phyloP scores from a whole-genome alignment of 1,284 basidiomycete genomes.

The Trichosporon sp. region DNA sequence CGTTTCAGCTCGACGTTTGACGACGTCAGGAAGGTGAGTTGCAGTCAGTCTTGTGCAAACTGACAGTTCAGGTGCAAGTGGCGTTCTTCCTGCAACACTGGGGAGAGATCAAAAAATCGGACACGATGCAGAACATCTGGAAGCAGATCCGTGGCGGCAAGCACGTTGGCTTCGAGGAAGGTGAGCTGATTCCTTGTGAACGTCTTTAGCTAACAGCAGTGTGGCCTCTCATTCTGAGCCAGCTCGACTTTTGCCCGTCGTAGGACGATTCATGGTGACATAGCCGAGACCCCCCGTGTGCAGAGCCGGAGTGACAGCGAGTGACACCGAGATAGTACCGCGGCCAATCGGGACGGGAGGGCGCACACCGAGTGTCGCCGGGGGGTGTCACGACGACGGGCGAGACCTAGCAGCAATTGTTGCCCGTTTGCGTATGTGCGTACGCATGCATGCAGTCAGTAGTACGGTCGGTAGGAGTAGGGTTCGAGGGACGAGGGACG shows the following conservation, averaged over 20 bases:
- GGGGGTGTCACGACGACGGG: neutral
- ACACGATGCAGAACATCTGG: constrained; percentile 77
- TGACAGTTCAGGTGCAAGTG: constrained; percentile 57
- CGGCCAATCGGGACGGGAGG: neutral
- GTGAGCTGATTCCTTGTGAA: constrained; percentile 29
- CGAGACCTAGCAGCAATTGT: neutral
- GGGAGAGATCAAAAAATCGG: constrained; percentile 69
- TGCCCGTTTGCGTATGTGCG: neutral
- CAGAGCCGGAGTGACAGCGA: no score
- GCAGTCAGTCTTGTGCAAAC: neutral
- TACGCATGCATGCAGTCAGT: no score
- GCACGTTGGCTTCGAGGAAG: constrained; percentile 65
- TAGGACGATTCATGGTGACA: neutral
- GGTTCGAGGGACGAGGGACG: no score
- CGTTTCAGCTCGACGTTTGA: constrained; percentile 75
- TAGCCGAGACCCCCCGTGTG: neutral
- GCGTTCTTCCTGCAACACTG: constrained; percentile 73
- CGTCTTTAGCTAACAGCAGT: constrained; percentile 20
- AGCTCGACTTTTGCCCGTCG: constrained; percentile 24
- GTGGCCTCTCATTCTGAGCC: constrained; percentile 33
- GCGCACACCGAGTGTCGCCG: neutral
- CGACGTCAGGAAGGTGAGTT: constrained; percentile 66
- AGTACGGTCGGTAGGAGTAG: no score
- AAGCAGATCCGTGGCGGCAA: constrained; percentile 70
- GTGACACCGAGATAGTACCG: neutral